Evolutionary conservation across 1,284 basidiomycete species (phyloP).

Genomic region (Ustilago vetiveriae): DNA sequence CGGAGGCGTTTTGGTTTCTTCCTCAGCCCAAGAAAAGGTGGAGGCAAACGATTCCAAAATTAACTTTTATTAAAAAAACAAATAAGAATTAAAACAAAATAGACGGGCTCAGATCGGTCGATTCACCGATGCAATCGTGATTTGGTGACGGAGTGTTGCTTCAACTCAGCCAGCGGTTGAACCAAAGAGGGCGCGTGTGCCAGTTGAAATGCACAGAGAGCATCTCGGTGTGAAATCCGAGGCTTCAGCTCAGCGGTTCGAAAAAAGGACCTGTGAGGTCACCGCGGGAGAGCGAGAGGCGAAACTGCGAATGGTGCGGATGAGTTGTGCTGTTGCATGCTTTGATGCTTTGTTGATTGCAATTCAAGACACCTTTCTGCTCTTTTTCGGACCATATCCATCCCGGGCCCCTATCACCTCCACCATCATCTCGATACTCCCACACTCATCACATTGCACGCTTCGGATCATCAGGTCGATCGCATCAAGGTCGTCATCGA

Average conservation of each 20-base stretch:
- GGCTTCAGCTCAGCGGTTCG: slow-evolving; percentile 1
- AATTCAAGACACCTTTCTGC: not conserved
- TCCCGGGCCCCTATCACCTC: slow-evolving; percentile 20
- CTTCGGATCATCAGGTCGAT: not conserved
- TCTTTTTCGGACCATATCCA: not conserved
- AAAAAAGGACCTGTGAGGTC: not conserved
- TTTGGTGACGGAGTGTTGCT: not conserved
- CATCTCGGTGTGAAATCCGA: slow-evolving; percentile 9
- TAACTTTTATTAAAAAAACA: not conserved
- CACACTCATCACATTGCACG: not conserved
- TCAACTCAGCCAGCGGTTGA: slow-evolving; percentile 9
- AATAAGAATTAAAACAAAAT: not conserved
- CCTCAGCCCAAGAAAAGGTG: slow-evolving; percentile 7
- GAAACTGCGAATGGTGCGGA: no score
- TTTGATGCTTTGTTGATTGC: slow-evolving; percentile 3
- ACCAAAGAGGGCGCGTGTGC: slow-evolving; percentile 4
- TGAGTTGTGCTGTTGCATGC: not conserved
- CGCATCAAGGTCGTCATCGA: no score
- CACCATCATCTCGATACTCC: slow-evolving; percentile 14
- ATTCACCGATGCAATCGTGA: no score
- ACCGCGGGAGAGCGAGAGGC: not conserved
- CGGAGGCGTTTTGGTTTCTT: slow-evolving; percentile 6
- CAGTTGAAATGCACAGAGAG: not conserved
- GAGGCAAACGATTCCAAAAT: no score
- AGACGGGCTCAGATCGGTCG: slow-evolving; percentile 13